These are phyloP conservation scores for Leptographium wingfieldii DNA, from an alignment of 2,329 filamentous ascomycete genomes.

Conservation along the genomic window DNA sequence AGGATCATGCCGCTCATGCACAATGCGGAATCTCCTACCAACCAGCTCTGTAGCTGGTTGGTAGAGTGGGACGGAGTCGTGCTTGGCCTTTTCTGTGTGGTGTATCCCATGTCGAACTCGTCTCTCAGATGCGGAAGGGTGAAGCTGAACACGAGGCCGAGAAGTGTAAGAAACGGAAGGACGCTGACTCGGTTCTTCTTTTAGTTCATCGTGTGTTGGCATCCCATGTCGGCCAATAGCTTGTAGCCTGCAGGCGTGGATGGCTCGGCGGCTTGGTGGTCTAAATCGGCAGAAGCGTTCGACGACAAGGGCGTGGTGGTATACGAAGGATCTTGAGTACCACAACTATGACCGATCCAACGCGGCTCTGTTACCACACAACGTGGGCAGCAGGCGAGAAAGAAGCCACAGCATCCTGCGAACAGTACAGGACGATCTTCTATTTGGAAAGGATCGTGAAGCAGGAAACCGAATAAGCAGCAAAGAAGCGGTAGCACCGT, in stretches of 20 bases:
- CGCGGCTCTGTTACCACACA: background rate
- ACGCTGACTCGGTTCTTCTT: background rate
- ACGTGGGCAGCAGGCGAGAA: background rate
- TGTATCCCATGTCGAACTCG: background rate
- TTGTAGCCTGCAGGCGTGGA: background rate
- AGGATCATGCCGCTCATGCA: background rate
- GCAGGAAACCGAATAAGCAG: background rate
- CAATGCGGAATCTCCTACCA: background rate
- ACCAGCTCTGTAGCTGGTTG: background rate
- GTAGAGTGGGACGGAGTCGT: background rate
- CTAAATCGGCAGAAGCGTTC: background rate
- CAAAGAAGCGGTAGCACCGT: background rate
- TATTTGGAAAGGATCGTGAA: background rate
- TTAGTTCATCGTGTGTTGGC: background rate
- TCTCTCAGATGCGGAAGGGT: background rate
- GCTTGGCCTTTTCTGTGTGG: background rate
- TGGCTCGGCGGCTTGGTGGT: background rate
- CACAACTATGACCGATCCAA: background rate
- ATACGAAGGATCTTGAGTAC: background rate
- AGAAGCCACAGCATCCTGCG: background rate
- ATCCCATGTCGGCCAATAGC: background rate
- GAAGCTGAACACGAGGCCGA: background rate
- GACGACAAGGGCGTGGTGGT: background rate
- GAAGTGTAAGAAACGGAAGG: background rate
- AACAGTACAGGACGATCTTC: background rate